These are phyloP conservation scores for Pseudotsuga menziesii DNA, from an alignment of 75 land plant genomes.

Conservation along the genomic window DNA sequence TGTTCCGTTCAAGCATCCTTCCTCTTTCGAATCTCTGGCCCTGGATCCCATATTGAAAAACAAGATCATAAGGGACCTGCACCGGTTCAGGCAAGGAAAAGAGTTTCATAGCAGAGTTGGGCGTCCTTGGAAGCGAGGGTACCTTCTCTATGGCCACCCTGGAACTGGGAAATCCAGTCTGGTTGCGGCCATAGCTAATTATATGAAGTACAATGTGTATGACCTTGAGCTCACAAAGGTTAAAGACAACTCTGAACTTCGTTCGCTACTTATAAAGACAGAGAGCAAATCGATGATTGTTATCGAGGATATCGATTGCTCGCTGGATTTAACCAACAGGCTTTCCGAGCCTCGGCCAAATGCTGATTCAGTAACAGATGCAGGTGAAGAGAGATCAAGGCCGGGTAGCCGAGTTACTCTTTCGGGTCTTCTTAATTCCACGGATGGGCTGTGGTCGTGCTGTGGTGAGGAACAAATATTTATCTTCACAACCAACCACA, in stretches of 20 bases:
- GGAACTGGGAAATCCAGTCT: constrained; percentile 69
- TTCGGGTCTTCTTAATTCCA: constrained; percentile 46
- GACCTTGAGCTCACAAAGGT: constrained; percentile 52
- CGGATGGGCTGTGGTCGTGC: constrained; percentile 50
- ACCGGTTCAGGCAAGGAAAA: constrained; percentile 27
- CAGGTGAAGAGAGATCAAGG: background rate
- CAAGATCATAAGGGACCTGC: constrained; percentile 33
- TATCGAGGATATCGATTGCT: constrained; percentile 50
- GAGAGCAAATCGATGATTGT: constrained; percentile 34
- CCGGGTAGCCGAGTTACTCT: constrained; percentile 21
- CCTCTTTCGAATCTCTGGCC: constrained; percentile 39
- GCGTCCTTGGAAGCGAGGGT: constrained; percentile 68
- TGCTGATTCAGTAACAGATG: background rate
- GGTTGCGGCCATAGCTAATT: constrained; percentile 67
- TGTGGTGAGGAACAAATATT: constrained; percentile 49
- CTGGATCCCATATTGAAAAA: constrained; percentile 25
- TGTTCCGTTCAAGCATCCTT: constrained; percentile 36
- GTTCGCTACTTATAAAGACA: constrained; percentile 24
- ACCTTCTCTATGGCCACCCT: constrained; percentile 68
- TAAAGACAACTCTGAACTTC: constrained; percentile 24
- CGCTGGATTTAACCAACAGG: background rate
- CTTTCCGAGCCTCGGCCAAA: no score
- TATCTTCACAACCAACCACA: constrained; percentile 50
- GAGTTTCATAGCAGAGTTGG: constrained; percentile 43
- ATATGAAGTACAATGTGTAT: constrained; percentile 48